Conservation (phyloP, 805 yeast genomes). For the Kazachstania africana region DNA sequence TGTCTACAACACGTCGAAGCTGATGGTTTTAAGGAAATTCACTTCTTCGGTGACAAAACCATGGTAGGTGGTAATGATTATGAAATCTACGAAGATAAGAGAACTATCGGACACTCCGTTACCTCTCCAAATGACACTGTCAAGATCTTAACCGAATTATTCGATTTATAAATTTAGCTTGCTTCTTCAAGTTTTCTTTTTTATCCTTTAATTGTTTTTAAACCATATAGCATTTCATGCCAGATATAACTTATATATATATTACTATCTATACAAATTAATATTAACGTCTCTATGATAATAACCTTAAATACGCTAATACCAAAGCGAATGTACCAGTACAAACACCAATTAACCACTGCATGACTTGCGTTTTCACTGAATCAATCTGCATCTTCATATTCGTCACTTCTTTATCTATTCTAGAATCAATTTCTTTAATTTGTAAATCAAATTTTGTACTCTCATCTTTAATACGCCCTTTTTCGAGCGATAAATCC, state of each 20-base stretch:
- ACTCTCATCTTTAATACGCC: constrained; percentile 87
- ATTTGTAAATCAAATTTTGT: constrained; percentile 87
- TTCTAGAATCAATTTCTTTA: constrained; percentile 87
- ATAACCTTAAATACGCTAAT: constrained; percentile 77
- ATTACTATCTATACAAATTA: not conserved
- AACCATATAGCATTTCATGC: not conserved
- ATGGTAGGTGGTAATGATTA: constrained; percentile 97
- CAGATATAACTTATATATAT: not conserved
- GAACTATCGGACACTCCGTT: constrained; percentile 96
- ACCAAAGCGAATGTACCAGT: constrained; percentile 96
- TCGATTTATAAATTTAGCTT: constrained; percentile 21
- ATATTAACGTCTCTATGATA: constrained; percentile 32
- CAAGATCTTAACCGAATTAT: constrained; percentile 71
- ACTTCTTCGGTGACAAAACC: constrained; percentile 98
- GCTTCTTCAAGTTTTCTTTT: not conserved
- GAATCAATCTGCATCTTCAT: constrained; percentile 92
- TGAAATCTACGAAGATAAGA: constrained; percentile 83
- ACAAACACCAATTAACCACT: constrained; percentile 96
- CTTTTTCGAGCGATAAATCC: constrained; percentile 88
- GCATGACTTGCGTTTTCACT: constrained; percentile 93
- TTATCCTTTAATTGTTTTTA: not conserved
- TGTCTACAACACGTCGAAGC: constrained; percentile 83
- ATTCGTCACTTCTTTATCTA: constrained; percentile 90
- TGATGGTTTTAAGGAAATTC: constrained; percentile 79
- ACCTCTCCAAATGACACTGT: constrained; percentile 81